A percentile compares a stretch with the other conserved stretches of the same genome.
Evolutionary conservation across 148 eudicot species (phyloP).

Genomic region (Amaranthus cruentus): DNA sequence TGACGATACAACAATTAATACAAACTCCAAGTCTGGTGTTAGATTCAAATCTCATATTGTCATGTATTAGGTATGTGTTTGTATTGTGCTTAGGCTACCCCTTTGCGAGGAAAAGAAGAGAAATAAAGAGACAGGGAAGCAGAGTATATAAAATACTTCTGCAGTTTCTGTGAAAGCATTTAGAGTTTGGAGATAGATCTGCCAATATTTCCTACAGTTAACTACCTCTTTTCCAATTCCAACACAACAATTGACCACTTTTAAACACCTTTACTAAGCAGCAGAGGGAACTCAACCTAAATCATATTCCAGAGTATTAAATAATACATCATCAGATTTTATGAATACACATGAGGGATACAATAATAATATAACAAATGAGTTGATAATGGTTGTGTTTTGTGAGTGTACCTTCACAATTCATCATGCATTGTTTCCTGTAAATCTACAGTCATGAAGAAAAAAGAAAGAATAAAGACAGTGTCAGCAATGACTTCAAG

Average conservation of each 20-base stretch:
- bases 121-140: no score
- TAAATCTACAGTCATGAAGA: conserved; percentile 12
- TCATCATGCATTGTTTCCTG: conserved; percentile 34
- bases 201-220: background rate
- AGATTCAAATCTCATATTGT: no score
- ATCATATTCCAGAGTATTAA: background rate
- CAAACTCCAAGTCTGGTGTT: no score
- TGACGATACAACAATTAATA: no score
- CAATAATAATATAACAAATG: background rate
- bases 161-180: no score
- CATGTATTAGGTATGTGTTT: no score
- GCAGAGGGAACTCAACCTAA: background rate
- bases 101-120: no score
- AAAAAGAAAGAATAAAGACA: background rate
- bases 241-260: background rate
- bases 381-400: conserved; percentile 11
- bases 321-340: conserved; percentile 11
- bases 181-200: background rate
- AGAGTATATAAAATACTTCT: no score
- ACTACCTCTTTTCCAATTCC: background rate
- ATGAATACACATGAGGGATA: background rate
- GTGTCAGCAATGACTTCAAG: background rate
- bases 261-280: background rate
- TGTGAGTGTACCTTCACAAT: conserved; percentile 33
- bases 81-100: no score